phyloP scores from a whole-genome alignment of 176 grass and related monocot genomes.

The Ampelocalamus luodianensis region DNA sequence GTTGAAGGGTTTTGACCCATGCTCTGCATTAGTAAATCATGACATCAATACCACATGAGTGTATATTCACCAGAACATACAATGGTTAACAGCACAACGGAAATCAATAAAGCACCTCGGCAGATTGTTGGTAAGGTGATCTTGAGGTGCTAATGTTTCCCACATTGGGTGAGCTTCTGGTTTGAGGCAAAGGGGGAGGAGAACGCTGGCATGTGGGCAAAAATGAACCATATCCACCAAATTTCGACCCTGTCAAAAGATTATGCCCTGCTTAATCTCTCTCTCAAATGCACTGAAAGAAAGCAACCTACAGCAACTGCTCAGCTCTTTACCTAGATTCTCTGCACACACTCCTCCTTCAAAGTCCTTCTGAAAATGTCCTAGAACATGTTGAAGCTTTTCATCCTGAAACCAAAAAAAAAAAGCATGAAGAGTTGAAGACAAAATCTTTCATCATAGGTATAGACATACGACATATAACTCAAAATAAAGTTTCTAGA shows the following conservation, averaged over 20 bases:
- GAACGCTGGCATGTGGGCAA: slow-evolving; percentile 70
- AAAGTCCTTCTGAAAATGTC: slow-evolving; percentile 82
- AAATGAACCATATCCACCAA: slow-evolving; percentile 87
- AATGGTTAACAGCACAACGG: slow-evolving; percentile 16
- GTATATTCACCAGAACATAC: slow-evolving; percentile 21
- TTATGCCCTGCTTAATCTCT: slow-evolving; percentile 24
- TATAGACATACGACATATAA: slow-evolving; percentile 2
- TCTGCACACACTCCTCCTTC: slow-evolving; percentile 72
- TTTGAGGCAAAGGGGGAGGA: slow-evolving; percentile 60
- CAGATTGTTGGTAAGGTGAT: slow-evolving; percentile 57
- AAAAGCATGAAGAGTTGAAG: not conserved
- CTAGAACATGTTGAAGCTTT: slow-evolving; percentile 65
- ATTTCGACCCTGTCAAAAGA: slow-evolving; percentile 76
- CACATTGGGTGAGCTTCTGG: slow-evolving; percentile 47
- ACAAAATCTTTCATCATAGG: not conserved
- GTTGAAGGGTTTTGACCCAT: slow-evolving; percentile 51
- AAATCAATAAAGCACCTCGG: slow-evolving; percentile 57
- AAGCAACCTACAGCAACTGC: not conserved
- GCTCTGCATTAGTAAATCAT: slow-evolving; percentile 52
- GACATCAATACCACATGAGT: slow-evolving; percentile 31
- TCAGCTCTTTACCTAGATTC: slow-evolving; percentile 67
- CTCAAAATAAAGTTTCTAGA: not conserved
- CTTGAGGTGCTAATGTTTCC: slow-evolving; percentile 46
- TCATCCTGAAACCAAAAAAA: slow-evolving; percentile 56
- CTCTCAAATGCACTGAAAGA: not conserved